Conservation (phyloP, 2,329 filamentous ascomycete species). For the Fusarium nanum region DNA sequence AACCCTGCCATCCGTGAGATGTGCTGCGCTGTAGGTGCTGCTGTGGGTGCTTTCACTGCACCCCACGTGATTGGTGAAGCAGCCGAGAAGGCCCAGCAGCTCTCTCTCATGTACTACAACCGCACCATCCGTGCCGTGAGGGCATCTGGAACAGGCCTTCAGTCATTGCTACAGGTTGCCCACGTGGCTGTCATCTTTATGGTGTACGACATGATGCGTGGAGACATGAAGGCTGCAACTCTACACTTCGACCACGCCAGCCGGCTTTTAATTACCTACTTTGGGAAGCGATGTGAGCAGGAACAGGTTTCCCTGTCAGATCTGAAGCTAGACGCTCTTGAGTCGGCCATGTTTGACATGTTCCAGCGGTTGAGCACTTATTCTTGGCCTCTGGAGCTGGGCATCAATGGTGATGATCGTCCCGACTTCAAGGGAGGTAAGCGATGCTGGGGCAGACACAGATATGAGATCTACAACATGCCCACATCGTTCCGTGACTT, state of each 20-base stretch:
- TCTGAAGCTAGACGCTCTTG: slow-evolving; percentile 24
- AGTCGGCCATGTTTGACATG: slow-evolving; percentile 36
- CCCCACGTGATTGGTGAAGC: slow-evolving; percentile 5
- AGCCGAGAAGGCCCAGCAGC: slow-evolving; percentile 21
- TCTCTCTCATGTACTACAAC: slow-evolving; percentile 37
- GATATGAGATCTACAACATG: slow-evolving; percentile 26
- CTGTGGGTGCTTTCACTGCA: slow-evolving; percentile 27
- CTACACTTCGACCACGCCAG: slow-evolving; percentile 34
- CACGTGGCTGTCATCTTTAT: slow-evolving; percentile 40
- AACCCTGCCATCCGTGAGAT: slow-evolving; percentile 35
- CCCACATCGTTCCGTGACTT: slow-evolving; percentile 35
- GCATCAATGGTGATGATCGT: slow-evolving; percentile 8
- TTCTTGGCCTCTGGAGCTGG: slow-evolving; percentile 34
- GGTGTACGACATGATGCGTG: slow-evolving; percentile 39
- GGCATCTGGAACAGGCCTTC: background rate
- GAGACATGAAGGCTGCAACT: slow-evolving; percentile 32
- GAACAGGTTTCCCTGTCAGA: slow-evolving; percentile 19
- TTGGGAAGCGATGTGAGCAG: slow-evolving; percentile 27
- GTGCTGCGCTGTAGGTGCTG: slow-evolving; percentile 39
- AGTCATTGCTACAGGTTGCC: slow-evolving; percentile 14
- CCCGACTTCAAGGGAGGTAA: background rate
- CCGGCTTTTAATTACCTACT: slow-evolving; percentile 39
- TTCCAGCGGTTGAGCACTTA: slow-evolving; percentile 40
- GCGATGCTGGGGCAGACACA: slow-evolving; percentile 13
- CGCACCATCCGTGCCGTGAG: slow-evolving; percentile 31